Percentiles rank a stretch among this genome's conserved stretches.
Conservation (phyloP, 345 rosid genomes). For the Carallia pectinifolia region DNA sequence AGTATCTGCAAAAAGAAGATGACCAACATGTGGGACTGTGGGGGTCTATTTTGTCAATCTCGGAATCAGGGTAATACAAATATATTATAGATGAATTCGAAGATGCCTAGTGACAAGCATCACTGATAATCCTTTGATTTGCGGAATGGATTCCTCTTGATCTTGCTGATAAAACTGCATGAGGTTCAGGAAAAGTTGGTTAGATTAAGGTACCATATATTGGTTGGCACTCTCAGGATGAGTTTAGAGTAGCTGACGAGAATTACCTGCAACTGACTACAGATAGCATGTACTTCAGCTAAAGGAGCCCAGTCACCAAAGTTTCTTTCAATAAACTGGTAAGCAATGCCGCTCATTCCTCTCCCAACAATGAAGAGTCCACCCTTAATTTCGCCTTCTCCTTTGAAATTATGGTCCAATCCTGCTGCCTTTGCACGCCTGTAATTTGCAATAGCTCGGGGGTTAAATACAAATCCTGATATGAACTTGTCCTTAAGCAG, state of each 20-base stretch:
- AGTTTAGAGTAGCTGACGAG: slow-evolving; percentile 1
- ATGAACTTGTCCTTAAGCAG: slow-evolving; percentile 58
- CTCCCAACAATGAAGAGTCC: slow-evolving; percentile 57
- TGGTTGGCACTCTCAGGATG: background rate
- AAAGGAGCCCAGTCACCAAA: slow-evolving; percentile 71
- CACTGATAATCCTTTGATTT: slow-evolving; percentile 13
- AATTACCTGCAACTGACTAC: slow-evolving; percentile 51
- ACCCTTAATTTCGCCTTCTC: slow-evolving; percentile 66
- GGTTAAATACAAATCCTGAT: slow-evolving; percentile 61
- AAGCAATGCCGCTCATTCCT: slow-evolving; percentile 54
- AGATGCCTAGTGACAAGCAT: slow-evolving; percentile 3
- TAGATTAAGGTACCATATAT: slow-evolving; percentile 1
- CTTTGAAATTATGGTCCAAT: slow-evolving; percentile 47
- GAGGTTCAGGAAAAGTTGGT: slow-evolving; percentile 25
- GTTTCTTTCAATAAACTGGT: slow-evolving; percentile 66
- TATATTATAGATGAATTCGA: slow-evolving; percentile 3
- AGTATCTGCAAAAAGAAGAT: background rate
- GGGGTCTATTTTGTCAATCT: background rate
- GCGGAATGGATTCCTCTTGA: slow-evolving; percentile 19
- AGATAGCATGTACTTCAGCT: slow-evolving; percentile 52
- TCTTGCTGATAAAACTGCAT: slow-evolving; percentile 39
- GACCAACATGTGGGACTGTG: background rate
- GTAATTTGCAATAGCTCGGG: slow-evolving; percentile 63
- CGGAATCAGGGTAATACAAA: background rate
- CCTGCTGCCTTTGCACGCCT: slow-evolving; percentile 58